A percentile compares a stretch with the other conserved stretches of the same genome.
These are phyloP conservation scores for Moricandia arvensis DNA, from an alignment of 345 rosid genomes.

Conservation along the genomic window DNA sequence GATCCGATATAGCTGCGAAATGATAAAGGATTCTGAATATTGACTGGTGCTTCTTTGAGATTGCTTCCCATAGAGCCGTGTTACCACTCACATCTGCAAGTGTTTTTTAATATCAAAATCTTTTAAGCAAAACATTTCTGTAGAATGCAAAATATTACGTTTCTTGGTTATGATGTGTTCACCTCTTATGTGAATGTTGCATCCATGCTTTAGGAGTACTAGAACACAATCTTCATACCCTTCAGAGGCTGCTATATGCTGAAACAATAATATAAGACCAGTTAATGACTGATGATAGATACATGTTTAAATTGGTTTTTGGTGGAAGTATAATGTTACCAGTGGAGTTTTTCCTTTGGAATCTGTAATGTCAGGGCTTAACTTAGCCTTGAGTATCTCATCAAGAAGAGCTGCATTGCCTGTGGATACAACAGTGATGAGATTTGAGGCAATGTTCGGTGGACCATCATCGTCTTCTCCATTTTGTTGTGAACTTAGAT, in stretches of 20 bases:
- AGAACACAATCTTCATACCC: conserved; percentile 84
- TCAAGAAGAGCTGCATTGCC: conserved; percentile 86
- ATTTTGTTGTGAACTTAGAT: conserved; percentile 34
- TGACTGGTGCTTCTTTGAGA: conserved; percentile 55
- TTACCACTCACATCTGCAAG: conserved; percentile 63
- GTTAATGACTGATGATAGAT: not conserved
- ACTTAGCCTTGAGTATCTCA: conserved; percentile 75
- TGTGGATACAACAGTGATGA: conserved; percentile 47
- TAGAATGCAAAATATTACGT: not conserved
- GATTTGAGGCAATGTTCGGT: conserved; percentile 47
- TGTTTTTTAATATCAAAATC: too few species aligned
- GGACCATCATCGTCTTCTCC: conserved; percentile 46
- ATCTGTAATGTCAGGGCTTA: conserved; percentile 70
- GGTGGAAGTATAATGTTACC: conserved; percentile 39
- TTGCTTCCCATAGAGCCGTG: conserved; percentile 80
- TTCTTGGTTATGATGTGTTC: conserved; percentile 12
- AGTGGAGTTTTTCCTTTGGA: conserved; percentile 71
- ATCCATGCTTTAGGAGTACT: conserved; percentile 70
- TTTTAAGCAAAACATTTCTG: not conserved
- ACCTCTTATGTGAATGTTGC: conserved; percentile 74
- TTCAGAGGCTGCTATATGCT: conserved; percentile 86
- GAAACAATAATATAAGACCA: conserved; percentile 22
- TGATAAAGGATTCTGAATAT: conserved; percentile 67
- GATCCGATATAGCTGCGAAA: conserved; percentile 58
- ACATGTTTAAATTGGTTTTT: not conserved